phyloP scores from a whole-genome alignment of 2,329 filamentous ascomycete genomes.

The Leptographium flavum region DNA sequence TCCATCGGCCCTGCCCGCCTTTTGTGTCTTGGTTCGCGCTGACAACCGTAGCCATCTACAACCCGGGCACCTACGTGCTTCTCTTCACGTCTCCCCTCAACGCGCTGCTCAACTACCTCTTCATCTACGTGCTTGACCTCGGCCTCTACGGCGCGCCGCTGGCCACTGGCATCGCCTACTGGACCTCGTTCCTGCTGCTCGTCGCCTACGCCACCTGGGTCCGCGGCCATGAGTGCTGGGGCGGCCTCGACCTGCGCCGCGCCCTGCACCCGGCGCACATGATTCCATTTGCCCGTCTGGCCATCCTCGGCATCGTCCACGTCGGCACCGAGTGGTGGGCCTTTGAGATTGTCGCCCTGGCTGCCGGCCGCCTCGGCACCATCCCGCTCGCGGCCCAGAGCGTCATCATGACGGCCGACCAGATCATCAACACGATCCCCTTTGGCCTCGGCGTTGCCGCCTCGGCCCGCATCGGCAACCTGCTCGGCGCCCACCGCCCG shows the following conservation, averaged over 20 bases:
- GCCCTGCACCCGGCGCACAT: conserved; percentile 46
- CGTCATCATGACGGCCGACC: conserved; percentile 82
- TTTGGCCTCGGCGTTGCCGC: conserved; percentile 78
- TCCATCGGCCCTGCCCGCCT: conserved; percentile 37
- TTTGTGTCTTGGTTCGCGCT: not conserved
- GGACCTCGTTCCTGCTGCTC: conserved; percentile 66
- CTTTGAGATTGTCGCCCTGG: conserved; percentile 78
- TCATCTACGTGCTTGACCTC: conserved; percentile 56
- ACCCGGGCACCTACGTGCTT: conserved; percentile 68
- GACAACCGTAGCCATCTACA: conserved; percentile 40
- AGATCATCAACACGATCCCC: conserved; percentile 72
- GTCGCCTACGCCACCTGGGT: conserved; percentile 60
- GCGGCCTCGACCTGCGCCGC: conserved; percentile 48
- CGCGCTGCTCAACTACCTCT: conserved; percentile 63
- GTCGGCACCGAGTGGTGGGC: conserved; percentile 93
- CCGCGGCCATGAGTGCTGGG: conserved; percentile 64
- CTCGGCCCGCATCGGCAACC: conserved; percentile 63
- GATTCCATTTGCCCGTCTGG: conserved; percentile 57
- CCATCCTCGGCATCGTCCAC: conserved; percentile 63
- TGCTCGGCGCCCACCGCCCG: conserved; percentile 55
- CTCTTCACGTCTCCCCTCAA: conserved; percentile 73
- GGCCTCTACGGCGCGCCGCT: conserved; percentile 68
- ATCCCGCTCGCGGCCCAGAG: conserved; percentile 69
- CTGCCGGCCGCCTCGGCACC: conserved; percentile 66
- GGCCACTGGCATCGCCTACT: conserved; percentile 75